Conservation (phyloP, 805 yeast species). For the Monosporozyma servazzii region DNA sequence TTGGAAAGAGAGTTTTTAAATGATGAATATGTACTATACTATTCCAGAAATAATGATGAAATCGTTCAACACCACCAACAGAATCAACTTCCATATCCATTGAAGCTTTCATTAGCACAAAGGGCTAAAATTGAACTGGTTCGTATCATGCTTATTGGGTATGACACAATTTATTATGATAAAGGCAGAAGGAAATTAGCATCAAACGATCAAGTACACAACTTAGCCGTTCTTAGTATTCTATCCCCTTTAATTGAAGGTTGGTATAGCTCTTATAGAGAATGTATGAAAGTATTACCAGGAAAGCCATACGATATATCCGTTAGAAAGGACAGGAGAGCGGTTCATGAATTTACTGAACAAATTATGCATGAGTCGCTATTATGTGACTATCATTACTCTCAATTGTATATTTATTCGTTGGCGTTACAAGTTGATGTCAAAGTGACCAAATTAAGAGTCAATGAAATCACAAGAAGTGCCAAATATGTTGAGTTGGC, state of each 20-base stretch:
- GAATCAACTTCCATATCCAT: constrained; percentile 14
- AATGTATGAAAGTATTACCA: constrained; percentile 41
- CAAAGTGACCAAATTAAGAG: constrained; percentile 33
- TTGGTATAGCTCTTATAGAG: constrained; percentile 63
- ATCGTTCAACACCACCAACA: constrained; percentile 4
- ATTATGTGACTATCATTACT: constrained; percentile 75
- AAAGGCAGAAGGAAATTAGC: constrained; percentile 38
- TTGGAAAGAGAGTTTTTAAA: constrained; percentile 26
- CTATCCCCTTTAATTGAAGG: constrained; percentile 67
- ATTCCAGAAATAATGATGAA: constrained; percentile 10
- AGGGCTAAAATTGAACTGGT: constrained; percentile 72
- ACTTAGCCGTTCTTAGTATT: constrained; percentile 60
- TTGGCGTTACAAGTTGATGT: constrained; percentile 54
- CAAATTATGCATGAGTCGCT: constrained; percentile 58
- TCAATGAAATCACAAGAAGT: constrained; percentile 63
- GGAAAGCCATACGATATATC: constrained; percentile 25
- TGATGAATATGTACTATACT: constrained; percentile 27
- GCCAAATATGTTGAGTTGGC: constrained; percentile 77
- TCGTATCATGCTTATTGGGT: constrained; percentile 72
- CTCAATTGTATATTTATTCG: constrained; percentile 76
- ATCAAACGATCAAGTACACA: constrained; percentile 47
- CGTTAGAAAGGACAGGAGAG: constrained; percentile 24
- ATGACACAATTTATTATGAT: constrained; percentile 70
- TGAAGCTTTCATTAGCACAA: constrained; percentile 53
- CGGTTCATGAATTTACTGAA: constrained; percentile 27